Evolutionary conservation across 106 monocot species (phyloP).

Genomic region (Apostasia shenzhenica): DNA sequence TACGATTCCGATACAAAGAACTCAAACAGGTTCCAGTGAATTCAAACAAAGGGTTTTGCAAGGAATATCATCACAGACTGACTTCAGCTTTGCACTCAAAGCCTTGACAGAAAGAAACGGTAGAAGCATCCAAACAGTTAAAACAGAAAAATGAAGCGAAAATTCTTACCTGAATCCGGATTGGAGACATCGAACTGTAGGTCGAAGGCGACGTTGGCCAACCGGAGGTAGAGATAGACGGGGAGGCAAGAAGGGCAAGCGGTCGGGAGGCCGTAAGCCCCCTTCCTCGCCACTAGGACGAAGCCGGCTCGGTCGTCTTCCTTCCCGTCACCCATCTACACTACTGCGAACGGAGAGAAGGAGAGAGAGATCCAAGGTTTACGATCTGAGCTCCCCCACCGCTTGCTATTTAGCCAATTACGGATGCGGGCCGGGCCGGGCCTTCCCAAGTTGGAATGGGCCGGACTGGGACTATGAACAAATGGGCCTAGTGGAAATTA

Average conservation of each 20-base stretch:
- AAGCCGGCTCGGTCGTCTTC: constrained; percentile 18
- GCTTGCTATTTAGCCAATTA: too few species aligned
- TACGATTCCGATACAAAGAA: too few species aligned
- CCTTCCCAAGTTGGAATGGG: too few species aligned
- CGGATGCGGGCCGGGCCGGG: too few species aligned
- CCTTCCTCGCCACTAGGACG: constrained; percentile 72
- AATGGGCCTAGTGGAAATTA: too few species aligned
- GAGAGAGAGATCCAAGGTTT: neutral
- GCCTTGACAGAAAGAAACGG: too few species aligned
- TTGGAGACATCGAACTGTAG: neutral
- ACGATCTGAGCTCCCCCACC: too few species aligned
- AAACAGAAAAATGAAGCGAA: neutral
- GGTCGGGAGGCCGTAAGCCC: constrained; percentile 72
- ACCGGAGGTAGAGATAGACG: constrained; percentile 12
- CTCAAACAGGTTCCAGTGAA: too few species aligned
- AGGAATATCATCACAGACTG: too few species aligned
- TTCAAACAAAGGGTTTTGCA: too few species aligned
- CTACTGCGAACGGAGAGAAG: neutral
- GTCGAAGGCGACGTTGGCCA: neutral
- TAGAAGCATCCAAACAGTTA: neutral
- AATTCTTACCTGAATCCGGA: constrained; percentile 8
- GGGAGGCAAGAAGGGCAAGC: constrained; percentile 75
- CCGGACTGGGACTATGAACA: too few species aligned
- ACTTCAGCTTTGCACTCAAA: too few species aligned
- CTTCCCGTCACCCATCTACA: neutral